These are phyloP conservation scores for Echria macrotheca DNA, from an alignment of 495 filamentous ascomycete species.

Conservation along the genomic window DNA sequence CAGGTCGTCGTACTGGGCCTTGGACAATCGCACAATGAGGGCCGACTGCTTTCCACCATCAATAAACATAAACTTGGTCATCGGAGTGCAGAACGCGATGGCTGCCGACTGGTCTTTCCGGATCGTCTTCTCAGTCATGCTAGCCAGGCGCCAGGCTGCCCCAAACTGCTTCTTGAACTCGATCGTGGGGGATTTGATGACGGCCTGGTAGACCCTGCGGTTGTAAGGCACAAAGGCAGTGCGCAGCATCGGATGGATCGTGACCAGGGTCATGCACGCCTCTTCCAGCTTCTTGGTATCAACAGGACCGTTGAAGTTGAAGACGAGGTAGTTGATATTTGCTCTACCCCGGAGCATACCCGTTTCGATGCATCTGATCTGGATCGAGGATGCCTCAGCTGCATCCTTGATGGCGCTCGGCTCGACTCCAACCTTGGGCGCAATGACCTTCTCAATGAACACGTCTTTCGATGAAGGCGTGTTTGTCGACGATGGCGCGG, in stretches of 20 bases:
- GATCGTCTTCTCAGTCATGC: slow-evolving; percentile 33
- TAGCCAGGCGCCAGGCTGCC: slow-evolving; percentile 36
- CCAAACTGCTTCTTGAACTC: slow-evolving; percentile 38
- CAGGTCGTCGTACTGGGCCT: slow-evolving; percentile 42
- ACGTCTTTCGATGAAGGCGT: slow-evolving; percentile 23
- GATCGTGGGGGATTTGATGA: slow-evolving; percentile 33
- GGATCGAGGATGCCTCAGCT: slow-evolving; percentile 38
- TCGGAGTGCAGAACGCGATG: slow-evolving; percentile 34
- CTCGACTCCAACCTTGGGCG: slow-evolving; percentile 32
- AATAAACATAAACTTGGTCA: slow-evolving; percentile 44
- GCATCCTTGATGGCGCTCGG: slow-evolving; percentile 34
- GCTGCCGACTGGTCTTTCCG: slow-evolving; percentile 34
- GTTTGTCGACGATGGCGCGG: slow-evolving; percentile 8
- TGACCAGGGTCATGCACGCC: slow-evolving; percentile 33
- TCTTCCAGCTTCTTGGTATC: slow-evolving; percentile 39
- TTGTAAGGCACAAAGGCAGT: slow-evolving; percentile 39
- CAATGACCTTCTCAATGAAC: slow-evolving; percentile 29
- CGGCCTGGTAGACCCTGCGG: slow-evolving; percentile 40
- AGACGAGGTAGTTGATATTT: slow-evolving; percentile 40
- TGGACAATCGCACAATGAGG: slow-evolving; percentile 38
- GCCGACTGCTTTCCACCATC: slow-evolving; percentile 43
- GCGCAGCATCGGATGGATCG: slow-evolving; percentile 40
- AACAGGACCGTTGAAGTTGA: slow-evolving; percentile 37
- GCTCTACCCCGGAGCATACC: slow-evolving; percentile 37
- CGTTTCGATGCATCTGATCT: slow-evolving; percentile 42